Evolutionary conservation across 768 basidiomycete genomes (phyloP).

Genomic region (Coprinopsis marcescibilis): DNA sequence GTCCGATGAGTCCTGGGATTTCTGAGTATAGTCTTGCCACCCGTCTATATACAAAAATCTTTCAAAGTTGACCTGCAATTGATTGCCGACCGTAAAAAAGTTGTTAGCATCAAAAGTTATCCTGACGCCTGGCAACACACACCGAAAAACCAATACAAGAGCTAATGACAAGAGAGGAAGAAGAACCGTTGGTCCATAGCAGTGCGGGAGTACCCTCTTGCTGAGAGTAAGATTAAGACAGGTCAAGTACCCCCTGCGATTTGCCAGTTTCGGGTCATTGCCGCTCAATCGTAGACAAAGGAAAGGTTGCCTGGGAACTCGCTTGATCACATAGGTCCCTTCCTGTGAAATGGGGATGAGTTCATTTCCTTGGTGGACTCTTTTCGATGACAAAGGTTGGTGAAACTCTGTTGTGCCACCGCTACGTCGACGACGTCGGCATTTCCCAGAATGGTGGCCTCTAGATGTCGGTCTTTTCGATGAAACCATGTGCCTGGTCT

Average conservation of each 20-base stretch:
- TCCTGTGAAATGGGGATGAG: neutral
- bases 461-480: too few species aligned
- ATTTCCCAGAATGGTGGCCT: too few species aligned
- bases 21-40: too few species aligned
- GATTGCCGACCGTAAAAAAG: neutral
- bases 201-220: too few species aligned
- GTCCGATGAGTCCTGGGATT: too few species aligned
- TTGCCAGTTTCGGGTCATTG: slow-evolving; percentile 4
- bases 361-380: neutral
- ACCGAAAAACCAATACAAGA: too few species aligned
- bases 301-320: slow-evolving; percentile 1
- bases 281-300: slow-evolving; percentile 9
- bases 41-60: too few species aligned
- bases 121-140: too few species aligned
- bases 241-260: neutral
- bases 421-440: too few species aligned
- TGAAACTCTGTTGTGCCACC: neutral
- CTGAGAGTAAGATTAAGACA: neutral
- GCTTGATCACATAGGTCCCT: neutral
- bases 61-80: neutral
- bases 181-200: too few species aligned
- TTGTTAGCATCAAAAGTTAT: too few species aligned
- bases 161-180: too few species aligned
- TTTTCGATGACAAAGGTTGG: neutral
- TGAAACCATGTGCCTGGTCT: neutral